phyloP scores from a whole-genome alignment of 1,284 basidiomycete genomes.

The Ganoderma meredithae region DNA sequence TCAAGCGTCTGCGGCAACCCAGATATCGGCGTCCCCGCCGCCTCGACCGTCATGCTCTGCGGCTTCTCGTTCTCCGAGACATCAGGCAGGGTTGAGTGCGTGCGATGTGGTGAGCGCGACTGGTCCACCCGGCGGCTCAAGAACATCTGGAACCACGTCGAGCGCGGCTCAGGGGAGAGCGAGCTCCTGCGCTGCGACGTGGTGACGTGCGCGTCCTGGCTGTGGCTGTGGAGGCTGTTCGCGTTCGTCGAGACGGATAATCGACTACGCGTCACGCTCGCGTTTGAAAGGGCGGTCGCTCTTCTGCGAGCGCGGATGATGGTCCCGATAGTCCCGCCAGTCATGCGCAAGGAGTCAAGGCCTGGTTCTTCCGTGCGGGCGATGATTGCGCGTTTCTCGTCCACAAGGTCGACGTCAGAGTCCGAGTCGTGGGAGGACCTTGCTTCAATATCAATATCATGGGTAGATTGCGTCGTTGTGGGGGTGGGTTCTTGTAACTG shows the following conservation, averaged over 20 bases:
- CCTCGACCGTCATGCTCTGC: conserved; percentile 7
- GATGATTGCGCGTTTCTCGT: conserved; percentile 36
- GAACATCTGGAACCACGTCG: conserved; percentile 29
- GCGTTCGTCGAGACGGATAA: conserved; percentile 22
- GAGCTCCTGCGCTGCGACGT: conserved; percentile 19
- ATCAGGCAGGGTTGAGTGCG: conserved; percentile 9
- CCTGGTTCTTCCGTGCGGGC: conserved; percentile 40
- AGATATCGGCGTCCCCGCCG: conserved; percentile 8
- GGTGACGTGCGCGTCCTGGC: conserved; percentile 1
- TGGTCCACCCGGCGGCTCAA: conserved; percentile 11
- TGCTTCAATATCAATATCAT: conserved; percentile 28
- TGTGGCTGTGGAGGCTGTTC: conserved; percentile 25
- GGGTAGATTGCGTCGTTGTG: conserved; percentile 22
- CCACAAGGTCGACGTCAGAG: conserved; percentile 32
- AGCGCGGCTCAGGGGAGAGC: conserved; percentile 17
- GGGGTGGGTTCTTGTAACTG: conserved; percentile 14
- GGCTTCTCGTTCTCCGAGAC: conserved; percentile 25
- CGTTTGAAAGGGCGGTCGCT: conserved; percentile 35
- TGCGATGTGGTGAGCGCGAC: conserved; percentile 15
- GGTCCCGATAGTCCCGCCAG: conserved; percentile 39
- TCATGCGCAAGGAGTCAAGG: conserved; percentile 40
- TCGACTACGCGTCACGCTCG: conserved; percentile 31
- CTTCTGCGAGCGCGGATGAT: conserved; percentile 40
- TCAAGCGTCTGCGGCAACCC: conserved; percentile 21
- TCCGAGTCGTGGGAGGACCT: conserved; percentile 23